Base-by-base conservation (phyloP, 345 rosid genomes). In the Camelina hispida region DNA sequence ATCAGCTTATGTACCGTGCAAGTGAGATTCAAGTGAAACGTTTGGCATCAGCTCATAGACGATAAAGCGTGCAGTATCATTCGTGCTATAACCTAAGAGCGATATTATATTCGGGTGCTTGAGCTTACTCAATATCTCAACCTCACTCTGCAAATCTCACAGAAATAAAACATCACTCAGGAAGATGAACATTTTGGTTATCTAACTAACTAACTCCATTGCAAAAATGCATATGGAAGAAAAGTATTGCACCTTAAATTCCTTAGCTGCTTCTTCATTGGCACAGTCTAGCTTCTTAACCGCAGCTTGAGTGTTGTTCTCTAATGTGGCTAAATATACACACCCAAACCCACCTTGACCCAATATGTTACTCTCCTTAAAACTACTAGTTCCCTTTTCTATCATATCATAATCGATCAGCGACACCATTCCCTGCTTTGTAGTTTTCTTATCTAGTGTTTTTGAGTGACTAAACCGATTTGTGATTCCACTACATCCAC, bases 301-400 rank as follows among this genome's bases (percentile, higher is more conserved):
- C 10, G 99, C 97, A 62, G 87, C 90, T 54, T 25, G 66, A 62
- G 78, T 66, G 74, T 74, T 79, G 74, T 86, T 84, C 0, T 92
- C 97, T 78, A 95, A 66, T 8, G 68, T 75, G 60, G 93, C 93
- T 75, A 82, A 81, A 73, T 89, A 95, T 61, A 95, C 99, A 70
- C 85, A 82, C 44, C 97, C 99, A 74, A 95, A 95, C 73, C 91
- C 99, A 25, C 99, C 99, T 77, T 77, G 84, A 23, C 99, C 99
- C 84, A 95, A 68, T 34, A 87, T 80, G 72, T 86, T 92, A 52
- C 82, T 82, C 70, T 87, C 93, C 13, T 75, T 86, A 74, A 95
- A 95, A 78, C 80, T 84, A 79, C 79, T 66, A 4, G 97, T 95
- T 5, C 82, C 89, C 71, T 89, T 90, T 81, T 92, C 96, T 57